A percentile compares a stretch with the other conserved stretches of the same genome.
Evolutionary conservation across 2,329 filamentous ascomycete species (phyloP).

Genomic region (Westerdykella ornata): DNA sequence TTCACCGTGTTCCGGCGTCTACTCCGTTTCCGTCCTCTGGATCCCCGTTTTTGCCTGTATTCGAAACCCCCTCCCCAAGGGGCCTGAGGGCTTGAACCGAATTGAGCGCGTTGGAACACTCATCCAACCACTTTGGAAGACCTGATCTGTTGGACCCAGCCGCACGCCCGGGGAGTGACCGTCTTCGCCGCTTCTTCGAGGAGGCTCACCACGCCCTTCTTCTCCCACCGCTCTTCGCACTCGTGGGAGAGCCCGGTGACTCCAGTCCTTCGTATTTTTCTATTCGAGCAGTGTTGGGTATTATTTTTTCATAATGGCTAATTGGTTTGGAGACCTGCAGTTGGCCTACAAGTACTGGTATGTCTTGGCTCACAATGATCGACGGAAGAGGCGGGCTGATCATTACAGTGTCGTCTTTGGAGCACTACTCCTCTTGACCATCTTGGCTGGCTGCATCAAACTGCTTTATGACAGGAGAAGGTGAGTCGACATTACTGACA

Average conservation of each 20-base stretch:
- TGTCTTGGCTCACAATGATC: slow-evolving; percentile 4
- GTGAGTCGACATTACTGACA: slow-evolving; percentile 17
- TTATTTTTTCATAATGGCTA: slow-evolving; percentile 17
- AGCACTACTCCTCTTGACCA: slow-evolving; percentile 23
- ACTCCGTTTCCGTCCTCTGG: slow-evolving; percentile 4
- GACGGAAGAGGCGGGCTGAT: slow-evolving; percentile 6
- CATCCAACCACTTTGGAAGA: slow-evolving; percentile 2
- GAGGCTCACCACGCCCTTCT: background rate
- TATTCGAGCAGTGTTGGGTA: background rate
- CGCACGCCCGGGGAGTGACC: no score
- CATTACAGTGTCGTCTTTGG: slow-evolving; percentile 29
- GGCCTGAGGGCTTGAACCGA: background rate
- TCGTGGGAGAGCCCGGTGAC: slow-evolving; percentile 5
- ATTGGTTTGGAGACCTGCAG: slow-evolving; percentile 31
- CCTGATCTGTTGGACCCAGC: no score
- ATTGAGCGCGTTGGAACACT: slow-evolving; percentile 7
- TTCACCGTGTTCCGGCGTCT: background rate
- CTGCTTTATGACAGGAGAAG: slow-evolving; percentile 31
- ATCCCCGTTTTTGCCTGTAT: slow-evolving; percentile 15
- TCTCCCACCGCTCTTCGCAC: slow-evolving; percentile 1
- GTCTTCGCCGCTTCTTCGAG: slow-evolving; percentile 2
- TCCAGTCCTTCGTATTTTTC: slow-evolving; percentile 10
- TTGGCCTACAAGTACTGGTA: slow-evolving; percentile 37
- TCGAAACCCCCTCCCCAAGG: background rate
- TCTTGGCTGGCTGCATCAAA: slow-evolving; percentile 31